Conservation (phyloP, 441 rosid species). For the Adansonia madagascariensis region DNA sequence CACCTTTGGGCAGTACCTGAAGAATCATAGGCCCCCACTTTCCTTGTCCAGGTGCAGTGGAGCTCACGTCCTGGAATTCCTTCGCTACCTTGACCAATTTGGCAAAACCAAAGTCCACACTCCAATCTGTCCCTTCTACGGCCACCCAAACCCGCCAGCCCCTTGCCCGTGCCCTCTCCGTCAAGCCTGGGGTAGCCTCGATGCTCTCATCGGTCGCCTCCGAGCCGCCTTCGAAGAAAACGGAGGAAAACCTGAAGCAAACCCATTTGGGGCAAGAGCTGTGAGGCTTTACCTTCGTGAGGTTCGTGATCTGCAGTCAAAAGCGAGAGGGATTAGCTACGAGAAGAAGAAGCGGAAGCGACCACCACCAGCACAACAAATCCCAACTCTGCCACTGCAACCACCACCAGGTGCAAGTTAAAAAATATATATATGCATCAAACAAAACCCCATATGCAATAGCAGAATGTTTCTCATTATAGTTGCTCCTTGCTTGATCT, state of each 20-base stretch:
- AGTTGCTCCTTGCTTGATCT: constrained; percentile 12
- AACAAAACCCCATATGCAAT: constrained; percentile 4
- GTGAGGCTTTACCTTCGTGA: constrained; percentile 58
- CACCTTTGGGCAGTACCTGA: constrained; percentile 58
- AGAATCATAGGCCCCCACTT: constrained; percentile 58
- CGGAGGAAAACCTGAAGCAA: constrained; percentile 67
- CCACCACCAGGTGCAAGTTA: constrained; percentile 47
- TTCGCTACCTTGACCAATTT: constrained; percentile 60
- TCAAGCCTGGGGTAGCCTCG: constrained; percentile 69
- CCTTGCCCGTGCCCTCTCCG: constrained; percentile 67
- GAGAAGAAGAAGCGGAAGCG: constrained; percentile 72
- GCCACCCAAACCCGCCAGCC: constrained; percentile 63
- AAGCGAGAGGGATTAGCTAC: constrained; percentile 58
- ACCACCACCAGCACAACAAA: constrained; percentile 39
- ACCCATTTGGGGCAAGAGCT: constrained; percentile 67
- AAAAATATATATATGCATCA: not conserved
- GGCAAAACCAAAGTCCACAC: constrained; percentile 64
- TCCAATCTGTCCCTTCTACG: constrained; percentile 56
- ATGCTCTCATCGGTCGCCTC: constrained; percentile 60
- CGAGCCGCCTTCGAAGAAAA: constrained; percentile 45
- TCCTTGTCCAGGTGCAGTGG: constrained; percentile 60
- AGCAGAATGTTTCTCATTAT: no score
- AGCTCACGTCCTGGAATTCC: constrained; percentile 64
- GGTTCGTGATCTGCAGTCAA: constrained; percentile 11
- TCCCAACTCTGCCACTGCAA: constrained; percentile 39